Evolutionary conservation across 2,329 filamentous ascomycete genomes (phyloP).

Genomic region (Diaporthe sp.): DNA sequence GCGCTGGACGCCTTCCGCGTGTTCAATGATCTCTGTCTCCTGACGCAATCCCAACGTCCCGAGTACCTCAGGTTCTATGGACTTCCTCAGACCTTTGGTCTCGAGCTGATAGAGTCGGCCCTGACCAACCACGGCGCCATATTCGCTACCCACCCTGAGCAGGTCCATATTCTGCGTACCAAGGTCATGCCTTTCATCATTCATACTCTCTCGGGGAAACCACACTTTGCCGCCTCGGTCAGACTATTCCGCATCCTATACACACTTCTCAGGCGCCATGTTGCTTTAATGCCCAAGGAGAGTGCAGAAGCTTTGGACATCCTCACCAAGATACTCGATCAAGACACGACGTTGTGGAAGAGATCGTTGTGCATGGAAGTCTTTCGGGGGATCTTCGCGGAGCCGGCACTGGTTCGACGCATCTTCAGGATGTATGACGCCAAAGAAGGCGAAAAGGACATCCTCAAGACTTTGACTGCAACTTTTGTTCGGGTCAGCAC

Average conservation of each 20-base stretch:
- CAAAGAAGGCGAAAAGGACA: constrained; percentile 75
- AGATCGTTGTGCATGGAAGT: constrained; percentile 91
- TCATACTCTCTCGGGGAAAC: constrained; percentile 79
- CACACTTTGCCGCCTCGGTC: constrained; percentile 84
- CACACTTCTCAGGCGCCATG: constrained; percentile 81
- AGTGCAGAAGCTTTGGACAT: constrained; percentile 85
- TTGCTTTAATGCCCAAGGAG: constrained; percentile 79
- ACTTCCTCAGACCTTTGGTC: constrained; percentile 82
- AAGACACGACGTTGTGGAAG: constrained; percentile 87
- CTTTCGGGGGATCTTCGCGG: constrained; percentile 85
- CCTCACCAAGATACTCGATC: constrained; percentile 87
- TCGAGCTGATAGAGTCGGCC: constrained; percentile 93
- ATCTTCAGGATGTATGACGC: constrained; percentile 86
- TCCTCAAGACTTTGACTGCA: constrained; percentile 85
- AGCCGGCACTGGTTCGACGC: constrained; percentile 79
- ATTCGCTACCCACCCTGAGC: constrained; percentile 82
- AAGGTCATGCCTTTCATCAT: constrained; percentile 87
- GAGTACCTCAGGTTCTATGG: constrained; percentile 84
- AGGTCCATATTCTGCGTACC: constrained; percentile 79
- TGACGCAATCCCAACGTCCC: constrained; percentile 86
- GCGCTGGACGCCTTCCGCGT: constrained; percentile 89
- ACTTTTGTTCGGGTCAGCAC: constrained; percentile 93
- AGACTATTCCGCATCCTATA: constrained; percentile 86
- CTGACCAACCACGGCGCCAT: constrained; percentile 86
- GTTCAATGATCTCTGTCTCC: constrained; percentile 88